Evolutionary conservation across 164 flowering plant species (phyloP).

Genomic region (Aristolochia fimbriata): DNA sequence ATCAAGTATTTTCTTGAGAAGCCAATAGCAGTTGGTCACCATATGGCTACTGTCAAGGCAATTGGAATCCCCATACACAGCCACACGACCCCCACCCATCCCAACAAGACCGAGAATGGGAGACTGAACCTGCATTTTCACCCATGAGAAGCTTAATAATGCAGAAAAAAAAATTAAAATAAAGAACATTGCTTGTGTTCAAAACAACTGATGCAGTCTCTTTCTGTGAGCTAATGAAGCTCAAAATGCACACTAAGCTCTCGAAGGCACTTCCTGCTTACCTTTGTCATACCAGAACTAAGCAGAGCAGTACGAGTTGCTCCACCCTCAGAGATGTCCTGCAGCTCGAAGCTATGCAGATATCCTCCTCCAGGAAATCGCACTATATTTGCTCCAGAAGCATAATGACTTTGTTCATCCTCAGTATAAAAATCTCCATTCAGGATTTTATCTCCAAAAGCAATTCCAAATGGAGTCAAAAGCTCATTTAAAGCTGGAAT

Average conservation of each 20-base stretch:
- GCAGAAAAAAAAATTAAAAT: neutral
- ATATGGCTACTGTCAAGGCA: conserved; percentile 98
- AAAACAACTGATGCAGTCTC: neutral
- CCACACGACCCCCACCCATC: conserved; percentile 66
- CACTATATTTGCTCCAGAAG: conserved; percentile 90
- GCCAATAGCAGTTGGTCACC: conserved; percentile 96
- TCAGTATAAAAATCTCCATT: conserved; percentile 89
- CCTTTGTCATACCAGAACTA: conserved; percentile 61
- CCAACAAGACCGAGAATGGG: conserved; percentile 84
- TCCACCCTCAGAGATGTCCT: conserved; percentile 87
- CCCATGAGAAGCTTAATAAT: too few relatives aligned
- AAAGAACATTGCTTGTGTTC: neutral
- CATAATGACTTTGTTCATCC: conserved; percentile 92
- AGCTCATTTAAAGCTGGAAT: conserved; percentile 94
- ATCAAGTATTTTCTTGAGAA: conserved; percentile 68
- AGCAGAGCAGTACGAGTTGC: conserved; percentile 68
- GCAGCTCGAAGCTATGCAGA: conserved; percentile 74
- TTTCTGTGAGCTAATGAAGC: neutral
- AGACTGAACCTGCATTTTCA: conserved; percentile 57
- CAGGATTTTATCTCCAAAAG: conserved; percentile 92
- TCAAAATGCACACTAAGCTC: too few relatives aligned
- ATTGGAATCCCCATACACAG: conserved; percentile 97
- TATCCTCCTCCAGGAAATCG: conserved; percentile 82
- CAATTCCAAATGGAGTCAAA: conserved; percentile 90
- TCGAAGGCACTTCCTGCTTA: conserved; percentile 12